Percentiles rank a stretch among this genome's conserved stretches.
Conservation (phyloP, 441 rosid species). For the Croton setiger region DNA sequence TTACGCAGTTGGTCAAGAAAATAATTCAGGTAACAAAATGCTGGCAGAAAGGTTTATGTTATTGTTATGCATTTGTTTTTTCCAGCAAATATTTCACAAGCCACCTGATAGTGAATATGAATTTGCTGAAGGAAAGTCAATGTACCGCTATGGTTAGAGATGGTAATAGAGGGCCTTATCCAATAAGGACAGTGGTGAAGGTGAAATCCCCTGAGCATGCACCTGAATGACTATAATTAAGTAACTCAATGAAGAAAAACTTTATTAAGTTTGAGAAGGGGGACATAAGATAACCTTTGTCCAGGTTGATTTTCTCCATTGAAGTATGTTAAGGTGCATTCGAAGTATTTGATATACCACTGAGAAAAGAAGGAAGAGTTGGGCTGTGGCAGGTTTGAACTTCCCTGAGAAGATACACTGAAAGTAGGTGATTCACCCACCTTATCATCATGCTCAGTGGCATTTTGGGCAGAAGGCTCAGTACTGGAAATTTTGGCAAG, state of each 20-base stretch:
- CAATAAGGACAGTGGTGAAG: conserved; percentile 80
- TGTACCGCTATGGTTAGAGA: conserved; percentile 72
- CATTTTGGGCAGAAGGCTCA: conserved; percentile 9
- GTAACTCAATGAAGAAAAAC: conserved; percentile 12
- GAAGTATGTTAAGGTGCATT: conserved; percentile 44
- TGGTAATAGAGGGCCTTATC: conserved; percentile 74
- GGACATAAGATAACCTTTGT: conserved; percentile 46
- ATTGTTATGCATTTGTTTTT: not conserved
- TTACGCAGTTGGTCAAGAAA: not conserved
- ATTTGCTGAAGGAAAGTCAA: conserved; percentile 9
- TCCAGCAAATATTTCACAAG: not conserved
- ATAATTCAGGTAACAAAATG: not conserved
- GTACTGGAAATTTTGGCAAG: not conserved
- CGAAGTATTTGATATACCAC: conserved; percentile 78
- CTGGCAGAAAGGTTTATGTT: not conserved
- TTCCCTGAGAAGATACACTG: conserved; percentile 19
- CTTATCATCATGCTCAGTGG: not conserved
- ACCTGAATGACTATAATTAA: conserved; percentile 43
- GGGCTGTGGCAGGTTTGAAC: conserved; percentile 49
- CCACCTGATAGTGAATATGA: not conserved
- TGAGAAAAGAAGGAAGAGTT: conserved; percentile 28
- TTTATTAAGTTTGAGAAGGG: conserved; percentile 17
- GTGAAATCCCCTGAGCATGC: conserved; percentile 87
- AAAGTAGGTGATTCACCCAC: conserved; percentile 5
- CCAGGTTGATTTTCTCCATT: conserved; percentile 60